Evolutionary conservation across 805 yeast genomes (phyloP).

Genomic region (Wickerhamomyces bovis): DNA sequence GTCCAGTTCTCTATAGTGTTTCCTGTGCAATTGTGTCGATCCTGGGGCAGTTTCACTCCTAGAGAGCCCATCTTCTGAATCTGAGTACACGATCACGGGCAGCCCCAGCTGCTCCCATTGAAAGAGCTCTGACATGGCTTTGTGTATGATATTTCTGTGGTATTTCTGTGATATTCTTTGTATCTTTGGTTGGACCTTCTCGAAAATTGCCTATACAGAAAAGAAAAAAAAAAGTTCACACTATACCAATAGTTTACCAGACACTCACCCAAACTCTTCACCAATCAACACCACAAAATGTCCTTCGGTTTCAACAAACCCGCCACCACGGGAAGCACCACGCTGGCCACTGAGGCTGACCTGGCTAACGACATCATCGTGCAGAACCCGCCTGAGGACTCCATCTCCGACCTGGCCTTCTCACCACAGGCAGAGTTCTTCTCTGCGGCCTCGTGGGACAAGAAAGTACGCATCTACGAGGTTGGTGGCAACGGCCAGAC

Average conservation of each 20-base stretch:
- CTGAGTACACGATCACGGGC: constrained; percentile 11
- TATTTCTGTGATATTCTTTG: background rate
- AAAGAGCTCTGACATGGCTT: background rate
- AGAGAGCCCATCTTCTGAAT: background rate
- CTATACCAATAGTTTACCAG: no score
- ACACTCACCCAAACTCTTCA: no score
- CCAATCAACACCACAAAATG: constrained; percentile 22
- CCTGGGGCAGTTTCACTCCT: background rate
- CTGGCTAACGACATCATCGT: constrained; percentile 65
- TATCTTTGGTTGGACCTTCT: no score
- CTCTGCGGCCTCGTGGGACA: constrained; percentile 90
- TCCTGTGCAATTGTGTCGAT: constrained; percentile 1
- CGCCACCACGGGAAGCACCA: constrained; percentile 14
- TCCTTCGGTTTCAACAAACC: constrained; percentile 30
- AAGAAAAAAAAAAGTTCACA: background rate
- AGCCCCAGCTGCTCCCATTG: constrained; percentile 4
- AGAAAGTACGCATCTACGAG: constrained; percentile 89
- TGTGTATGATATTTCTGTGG: background rate
- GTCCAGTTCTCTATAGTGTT: constrained; percentile 33
- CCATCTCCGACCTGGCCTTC: constrained; percentile 76
- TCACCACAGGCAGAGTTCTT: constrained; percentile 79
- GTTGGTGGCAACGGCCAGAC: constrained; percentile 67
- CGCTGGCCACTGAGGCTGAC: constrained; percentile 32
- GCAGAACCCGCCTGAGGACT: constrained; percentile 85
- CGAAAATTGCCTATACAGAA: background rate